Evolutionary conservation across 371 early-diverging fungal genomes (phyloP), one percentile per base, ranked within the genome.

Genomic region (Actinomortierella ambigua): DNA sequence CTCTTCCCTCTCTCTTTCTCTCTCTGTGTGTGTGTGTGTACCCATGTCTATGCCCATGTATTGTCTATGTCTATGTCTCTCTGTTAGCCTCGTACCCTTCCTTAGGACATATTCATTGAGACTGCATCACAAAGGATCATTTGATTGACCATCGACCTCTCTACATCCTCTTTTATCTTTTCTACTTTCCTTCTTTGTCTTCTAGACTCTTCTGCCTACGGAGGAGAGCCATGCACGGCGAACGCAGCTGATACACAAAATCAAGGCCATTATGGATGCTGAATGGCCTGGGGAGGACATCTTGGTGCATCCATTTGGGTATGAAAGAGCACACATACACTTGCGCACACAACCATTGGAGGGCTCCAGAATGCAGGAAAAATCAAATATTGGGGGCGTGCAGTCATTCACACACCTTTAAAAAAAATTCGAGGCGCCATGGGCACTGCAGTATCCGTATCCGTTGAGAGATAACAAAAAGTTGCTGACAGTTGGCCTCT

Each of bases 241-340:
- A 51, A 73, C 75, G 20, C 47, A 26, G 48, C 46, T 73, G 17
- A 57, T 73, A 50, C 56, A 63, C 24, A 73, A 73, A 51, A 63
- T 73, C 43, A 61, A 67, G n/a, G 27, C 59, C 40, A 73, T 73
- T 22, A 40, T 73, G 22, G 58, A 61, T 6, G 23, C 40, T 40
- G 75, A 73, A 26, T 73, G 75, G 75, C 75, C 75, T 17, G 75
- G 55, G 50, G 63, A 65, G 29, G 76, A 76, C 20, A 68, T 76
- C 26, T 41, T 57, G 13, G 73, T 55, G 11, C 57, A 68, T n/a
- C 67, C 73, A 29, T 79, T 79, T 61, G 79, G 79, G 79, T 79
- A 78, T 17, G 63, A 14, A n/a, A n/a, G n/a, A n/a, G n/a, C n/a
- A n/a, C 34, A 34, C 11, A 34, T 34, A 34, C 34, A 6, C 34